phyloP scores from a whole-genome alignment of 1,284 basidiomycete species.

The Malassezia dermatis region DNA sequence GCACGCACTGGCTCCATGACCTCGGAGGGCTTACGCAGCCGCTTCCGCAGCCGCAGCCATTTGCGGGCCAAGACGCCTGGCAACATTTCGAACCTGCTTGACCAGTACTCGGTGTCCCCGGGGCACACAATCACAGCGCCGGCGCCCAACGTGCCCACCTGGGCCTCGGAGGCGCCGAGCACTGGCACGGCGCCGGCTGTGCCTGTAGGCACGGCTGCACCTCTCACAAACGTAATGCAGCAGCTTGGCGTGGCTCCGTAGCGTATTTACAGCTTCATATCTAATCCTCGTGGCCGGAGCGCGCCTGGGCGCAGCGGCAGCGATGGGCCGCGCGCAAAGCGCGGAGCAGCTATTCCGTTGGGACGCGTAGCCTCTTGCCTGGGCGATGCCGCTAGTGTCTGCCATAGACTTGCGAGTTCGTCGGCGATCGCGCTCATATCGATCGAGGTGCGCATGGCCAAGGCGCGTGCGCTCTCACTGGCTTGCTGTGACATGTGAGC shows the following conservation, averaged over 20 bases:
- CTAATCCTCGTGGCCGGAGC: neutral
- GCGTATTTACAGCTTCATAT: neutral
- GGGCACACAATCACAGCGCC: neutral
- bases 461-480: neutral
- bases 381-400: neutral
- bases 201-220: neutral
- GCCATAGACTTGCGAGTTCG: neutral
- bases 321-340: neutral
- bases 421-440: neutral
- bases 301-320: neutral
- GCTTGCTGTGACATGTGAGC: neutral
- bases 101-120: neutral
- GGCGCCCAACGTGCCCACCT: neutral
- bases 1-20: neutral
- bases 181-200: too few species aligned
- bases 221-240: neutral
- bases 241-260: neutral
- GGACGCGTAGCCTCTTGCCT: neutral
- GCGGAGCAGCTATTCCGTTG: neutral
- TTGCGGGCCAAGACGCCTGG: neutral
- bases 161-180: neutral
- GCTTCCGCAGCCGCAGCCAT: neutral
- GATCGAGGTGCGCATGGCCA: neutral
- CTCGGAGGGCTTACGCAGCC: neutral
- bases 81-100: constrained; percentile 1